A percentile compares a stretch with the other conserved stretches of the same genome.
Conservation (phyloP, 495 filamentous ascomycete species). For the Immersiella caudata region DNA sequence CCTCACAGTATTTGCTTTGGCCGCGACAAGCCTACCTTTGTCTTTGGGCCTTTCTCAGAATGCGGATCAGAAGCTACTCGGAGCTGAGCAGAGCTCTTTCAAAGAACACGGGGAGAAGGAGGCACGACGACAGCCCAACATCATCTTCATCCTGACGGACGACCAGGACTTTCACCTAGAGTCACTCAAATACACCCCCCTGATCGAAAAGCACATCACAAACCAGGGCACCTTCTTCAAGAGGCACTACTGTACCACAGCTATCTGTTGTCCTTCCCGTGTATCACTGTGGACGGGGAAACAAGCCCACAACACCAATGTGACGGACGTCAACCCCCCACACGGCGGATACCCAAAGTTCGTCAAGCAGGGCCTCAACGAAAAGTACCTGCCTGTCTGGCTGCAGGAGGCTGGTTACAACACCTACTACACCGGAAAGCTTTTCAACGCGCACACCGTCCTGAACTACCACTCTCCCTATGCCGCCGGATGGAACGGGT, state of each 20-base stretch:
- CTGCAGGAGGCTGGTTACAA: constrained; percentile 70
- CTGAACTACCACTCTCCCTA: constrained; percentile 62
- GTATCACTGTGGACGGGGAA: constrained; percentile 68
- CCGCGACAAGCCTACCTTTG: constrained; percentile 23
- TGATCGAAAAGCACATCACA: constrained; percentile 54
- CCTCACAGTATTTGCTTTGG: not conserved
- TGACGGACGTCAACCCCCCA: constrained; percentile 68
- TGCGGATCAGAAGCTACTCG: constrained; percentile 19
- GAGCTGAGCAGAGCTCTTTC: not conserved
- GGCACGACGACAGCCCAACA: constrained; percentile 49
- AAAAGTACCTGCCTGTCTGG: constrained; percentile 70
- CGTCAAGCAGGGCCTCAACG: constrained; percentile 64
- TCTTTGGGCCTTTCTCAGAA: not conserved
- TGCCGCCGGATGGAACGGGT: constrained; percentile 58
- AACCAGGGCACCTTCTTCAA: constrained; percentile 58
- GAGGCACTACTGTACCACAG: constrained; percentile 64
- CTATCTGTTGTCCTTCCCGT: constrained; percentile 66
- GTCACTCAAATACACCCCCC: constrained; percentile 61
- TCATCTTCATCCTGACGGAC: constrained; percentile 68
- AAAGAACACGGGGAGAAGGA: not conserved
- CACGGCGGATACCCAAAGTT: constrained; percentile 74
- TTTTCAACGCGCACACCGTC: constrained; percentile 66
- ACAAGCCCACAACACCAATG: constrained; percentile 73
- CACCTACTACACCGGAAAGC: constrained; percentile 74
- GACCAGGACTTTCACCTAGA: constrained; percentile 66